phyloP scores from a whole-genome alignment of 208 protist species.

The Trypanosoma brucei region DNA sequence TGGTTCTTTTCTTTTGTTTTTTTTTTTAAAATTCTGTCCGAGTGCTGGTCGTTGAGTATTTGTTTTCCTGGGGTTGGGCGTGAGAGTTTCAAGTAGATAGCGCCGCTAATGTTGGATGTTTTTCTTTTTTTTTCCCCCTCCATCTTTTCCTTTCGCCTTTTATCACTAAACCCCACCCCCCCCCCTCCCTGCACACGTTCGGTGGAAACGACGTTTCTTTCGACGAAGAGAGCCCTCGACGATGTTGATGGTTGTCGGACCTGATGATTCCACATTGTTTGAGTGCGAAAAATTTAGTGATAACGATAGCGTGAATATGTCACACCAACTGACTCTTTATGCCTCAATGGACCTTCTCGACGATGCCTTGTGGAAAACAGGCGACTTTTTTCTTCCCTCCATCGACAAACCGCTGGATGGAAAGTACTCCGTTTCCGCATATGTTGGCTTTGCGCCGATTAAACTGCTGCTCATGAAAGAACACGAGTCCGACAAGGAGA shows the following conservation, averaged over 20 bases:
- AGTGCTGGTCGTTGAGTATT: no score
- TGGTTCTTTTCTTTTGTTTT: no score
- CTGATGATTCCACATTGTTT: slow-evolving; percentile 23
- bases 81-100: no score
- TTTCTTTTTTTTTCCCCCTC: no score
- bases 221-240: no score
- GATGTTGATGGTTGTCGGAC: slow-evolving; percentile 26
- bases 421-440: slow-evolving; percentile 50
- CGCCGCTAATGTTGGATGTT: no score
- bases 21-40: no score
- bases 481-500: slow-evolving; percentile 34
- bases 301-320: slow-evolving; percentile 5
- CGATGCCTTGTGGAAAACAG: slow-evolving; percentile 42
- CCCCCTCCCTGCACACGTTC: no score
- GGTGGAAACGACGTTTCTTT: no score
- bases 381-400: slow-evolving; percentile 38
- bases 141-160: no score
- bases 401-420: slow-evolving; percentile 45
- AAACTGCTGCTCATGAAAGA: slow-evolving; percentile 52
- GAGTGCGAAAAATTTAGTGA: slow-evolving; percentile 15
- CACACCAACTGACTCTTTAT: slow-evolving; percentile 42
- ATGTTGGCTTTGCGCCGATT: slow-evolving; percentile 45
- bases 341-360: slow-evolving; percentile 45
- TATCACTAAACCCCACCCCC: no score
- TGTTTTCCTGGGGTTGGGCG: no score